Conservation (phyloP, 345 rosid genomes). For the Eucalyptus regnans region DNA sequence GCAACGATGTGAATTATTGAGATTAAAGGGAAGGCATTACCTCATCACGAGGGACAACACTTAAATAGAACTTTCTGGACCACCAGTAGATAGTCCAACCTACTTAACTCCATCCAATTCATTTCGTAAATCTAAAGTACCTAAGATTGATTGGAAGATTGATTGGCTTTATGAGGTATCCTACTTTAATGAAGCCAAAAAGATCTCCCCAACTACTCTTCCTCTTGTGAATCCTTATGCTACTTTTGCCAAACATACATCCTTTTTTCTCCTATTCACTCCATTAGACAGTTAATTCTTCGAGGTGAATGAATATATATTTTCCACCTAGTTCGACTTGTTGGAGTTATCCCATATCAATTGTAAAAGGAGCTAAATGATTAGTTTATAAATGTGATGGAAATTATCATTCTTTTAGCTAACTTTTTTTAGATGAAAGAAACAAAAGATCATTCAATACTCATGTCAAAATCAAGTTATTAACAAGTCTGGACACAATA, state of each 20-base stretch:
- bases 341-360: background rate
- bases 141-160: background rate
- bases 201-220: background rate
- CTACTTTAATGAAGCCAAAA: background rate
- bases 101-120: background rate
- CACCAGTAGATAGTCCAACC: background rate
- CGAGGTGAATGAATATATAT: background rate
- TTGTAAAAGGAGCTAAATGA: background rate
- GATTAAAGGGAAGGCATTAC: background rate
- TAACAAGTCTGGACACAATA: background rate
- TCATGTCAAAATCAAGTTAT: background rate
- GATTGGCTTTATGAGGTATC: background rate
- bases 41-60: background rate
- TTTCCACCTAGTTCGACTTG: background rate
- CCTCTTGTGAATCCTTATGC: background rate
- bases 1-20: background rate
- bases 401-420: no score
- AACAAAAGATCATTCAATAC: background rate
- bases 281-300: background rate
- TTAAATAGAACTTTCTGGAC: background rate
- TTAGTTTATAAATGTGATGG: no score
- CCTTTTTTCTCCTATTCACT: background rate
- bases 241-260: background rate
- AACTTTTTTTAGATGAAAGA: background rate
- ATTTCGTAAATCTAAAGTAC: background rate